Percentiles rank a stretch among this genome's conserved stretches.
Conservation (phyloP, 2,329 filamentous ascomycete species). For the Fusarium euwallaceae region DNA sequence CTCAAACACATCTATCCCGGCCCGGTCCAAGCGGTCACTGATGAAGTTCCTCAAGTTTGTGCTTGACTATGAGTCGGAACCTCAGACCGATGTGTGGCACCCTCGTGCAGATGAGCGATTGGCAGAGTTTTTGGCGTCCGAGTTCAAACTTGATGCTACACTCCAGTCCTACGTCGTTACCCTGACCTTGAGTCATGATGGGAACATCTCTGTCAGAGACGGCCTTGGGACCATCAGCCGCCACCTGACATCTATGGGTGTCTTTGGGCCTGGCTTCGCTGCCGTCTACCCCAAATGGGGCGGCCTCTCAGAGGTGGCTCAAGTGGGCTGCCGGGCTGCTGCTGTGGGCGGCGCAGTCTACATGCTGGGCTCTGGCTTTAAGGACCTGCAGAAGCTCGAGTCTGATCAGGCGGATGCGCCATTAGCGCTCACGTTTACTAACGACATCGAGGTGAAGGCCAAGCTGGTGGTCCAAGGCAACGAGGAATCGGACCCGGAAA, state of each 20-base stretch:
- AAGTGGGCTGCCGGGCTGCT: conserved; percentile 90
- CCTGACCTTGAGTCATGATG: conserved; percentile 79
- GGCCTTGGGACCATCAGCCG: conserved; percentile 81
- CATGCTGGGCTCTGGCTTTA: conserved; percentile 80
- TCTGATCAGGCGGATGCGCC: conserved; percentile 41
- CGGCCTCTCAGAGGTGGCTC: conserved; percentile 86
- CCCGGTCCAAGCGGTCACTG: conserved; percentile 84
- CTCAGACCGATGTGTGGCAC: conserved; percentile 70
- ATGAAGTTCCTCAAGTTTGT: conserved; percentile 97
- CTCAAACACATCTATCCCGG: conserved; percentile 78
- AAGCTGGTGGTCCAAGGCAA: conserved; percentile 64
- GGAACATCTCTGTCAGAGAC: conserved; percentile 71
- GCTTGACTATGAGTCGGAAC: conserved; percentile 73
- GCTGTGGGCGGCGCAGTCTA: conserved; percentile 94
- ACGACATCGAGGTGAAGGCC: conserved; percentile 69
- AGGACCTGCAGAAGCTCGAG: conserved; percentile 47
- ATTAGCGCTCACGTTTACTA: conserved; percentile 66
- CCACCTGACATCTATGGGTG: conserved; percentile 87
- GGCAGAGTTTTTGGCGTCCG: conserved; percentile 67
- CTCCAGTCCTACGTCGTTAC: conserved; percentile 74
- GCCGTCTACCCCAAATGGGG: conserved; percentile 95
- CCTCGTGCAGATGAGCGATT: conserved; percentile 67
- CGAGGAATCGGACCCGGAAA: conserved; percentile 47
- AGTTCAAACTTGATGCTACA: conserved; percentile 76
- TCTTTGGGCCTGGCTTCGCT: conserved; percentile 90